Percentiles rank a stretch among this genome's conserved stretches.
These are phyloP conservation scores for Trypanosoma mega DNA, from an alignment of 208 protist genomes.

Conservation along the genomic window DNA sequence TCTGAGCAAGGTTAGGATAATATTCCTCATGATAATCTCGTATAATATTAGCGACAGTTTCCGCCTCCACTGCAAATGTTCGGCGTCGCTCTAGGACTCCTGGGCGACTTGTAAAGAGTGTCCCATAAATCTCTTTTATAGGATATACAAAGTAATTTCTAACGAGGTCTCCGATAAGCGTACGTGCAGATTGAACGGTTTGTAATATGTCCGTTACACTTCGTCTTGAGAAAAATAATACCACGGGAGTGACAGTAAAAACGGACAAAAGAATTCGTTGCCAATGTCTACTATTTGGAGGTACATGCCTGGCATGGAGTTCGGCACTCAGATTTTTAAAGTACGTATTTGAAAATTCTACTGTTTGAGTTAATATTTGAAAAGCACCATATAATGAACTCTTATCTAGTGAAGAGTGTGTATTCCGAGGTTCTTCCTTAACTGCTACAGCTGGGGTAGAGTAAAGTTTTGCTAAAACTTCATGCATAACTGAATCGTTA, in stretches of 20 bases:
- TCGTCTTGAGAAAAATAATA: slow-evolving; percentile 47
- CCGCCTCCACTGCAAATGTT: slow-evolving; percentile 53
- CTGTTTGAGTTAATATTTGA: slow-evolving; percentile 1
- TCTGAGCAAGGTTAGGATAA: slow-evolving; percentile 38
- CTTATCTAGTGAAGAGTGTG: neutral
- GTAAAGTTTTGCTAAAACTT: too few species aligned
- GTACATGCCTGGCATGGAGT: neutral
- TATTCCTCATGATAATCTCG: slow-evolving; percentile 78
- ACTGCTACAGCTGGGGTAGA: too few species aligned
- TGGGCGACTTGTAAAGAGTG: slow-evolving; percentile 55
- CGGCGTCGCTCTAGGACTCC: slow-evolving; percentile 61
- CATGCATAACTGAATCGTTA: too few species aligned
- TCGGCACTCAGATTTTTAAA: neutral
- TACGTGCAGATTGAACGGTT: slow-evolving; percentile 14
- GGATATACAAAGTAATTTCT: slow-evolving; percentile 54
- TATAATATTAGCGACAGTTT: slow-evolving; percentile 73
- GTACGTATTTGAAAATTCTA: neutral
- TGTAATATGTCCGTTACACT: slow-evolving; percentile 33
- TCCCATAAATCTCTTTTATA: slow-evolving; percentile 39
- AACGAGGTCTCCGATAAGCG: slow-evolving; percentile 25
- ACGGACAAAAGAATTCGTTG: slow-evolving; percentile 32
- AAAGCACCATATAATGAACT: neutral
- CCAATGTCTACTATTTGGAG: slow-evolving; percentile 12
- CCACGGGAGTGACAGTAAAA: slow-evolving; percentile 25
- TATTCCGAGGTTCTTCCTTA: too few species aligned